phyloP scores from a whole-genome alignment of 2,329 filamentous ascomycete genomes.

The Thermomyces lanuginosus region DNA sequence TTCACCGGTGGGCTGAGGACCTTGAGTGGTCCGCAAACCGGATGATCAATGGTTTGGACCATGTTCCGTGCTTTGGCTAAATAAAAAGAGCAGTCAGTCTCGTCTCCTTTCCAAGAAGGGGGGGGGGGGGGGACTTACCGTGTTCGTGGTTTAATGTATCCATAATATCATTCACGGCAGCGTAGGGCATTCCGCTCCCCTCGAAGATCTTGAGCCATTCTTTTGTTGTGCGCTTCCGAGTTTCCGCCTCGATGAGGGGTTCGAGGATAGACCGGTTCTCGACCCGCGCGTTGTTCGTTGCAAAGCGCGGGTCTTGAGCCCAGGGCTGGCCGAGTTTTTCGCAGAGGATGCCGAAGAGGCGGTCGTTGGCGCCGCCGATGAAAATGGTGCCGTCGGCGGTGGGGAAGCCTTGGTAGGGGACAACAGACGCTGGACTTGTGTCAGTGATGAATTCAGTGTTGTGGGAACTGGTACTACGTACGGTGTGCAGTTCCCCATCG shows the following conservation, averaged over 20 bases:
- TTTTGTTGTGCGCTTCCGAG: constrained; percentile 21
- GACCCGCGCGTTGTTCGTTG: constrained; percentile 47
- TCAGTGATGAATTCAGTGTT: too few relatives aligned
- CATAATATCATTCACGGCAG: constrained; percentile 7
- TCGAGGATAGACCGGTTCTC: constrained; percentile 29
- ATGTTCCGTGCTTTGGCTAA: constrained; percentile 54
- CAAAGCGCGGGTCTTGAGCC: constrained; percentile 43
- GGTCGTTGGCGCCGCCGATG: constrained; percentile 55
- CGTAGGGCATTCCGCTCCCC: constrained; percentile 31
- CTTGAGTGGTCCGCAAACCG: constrained; percentile 60
- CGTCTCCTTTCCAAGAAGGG: constrained; percentile 67
- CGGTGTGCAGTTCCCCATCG: constrained; percentile 33
- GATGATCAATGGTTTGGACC: constrained; percentile 69
- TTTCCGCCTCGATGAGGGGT: constrained; percentile 18
- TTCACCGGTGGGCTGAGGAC: constrained; percentile 82
- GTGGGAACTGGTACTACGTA: too few relatives aligned
- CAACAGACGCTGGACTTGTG: constrained; percentile 24
- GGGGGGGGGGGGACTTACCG: constrained; percentile 56
- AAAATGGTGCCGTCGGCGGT: constrained; percentile 56
- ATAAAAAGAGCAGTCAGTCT: neutral
- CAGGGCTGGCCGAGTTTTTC: constrained; percentile 44
- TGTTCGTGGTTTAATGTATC: constrained; percentile 50
- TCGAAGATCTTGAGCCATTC: constrained; percentile 28
- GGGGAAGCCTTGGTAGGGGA: constrained; percentile 39
- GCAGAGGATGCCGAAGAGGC: constrained; percentile 50